phyloP scores from a whole-genome alignment of 2,329 filamentous ascomycete genomes.

The Purpureocillium takamizusanense region DNA sequence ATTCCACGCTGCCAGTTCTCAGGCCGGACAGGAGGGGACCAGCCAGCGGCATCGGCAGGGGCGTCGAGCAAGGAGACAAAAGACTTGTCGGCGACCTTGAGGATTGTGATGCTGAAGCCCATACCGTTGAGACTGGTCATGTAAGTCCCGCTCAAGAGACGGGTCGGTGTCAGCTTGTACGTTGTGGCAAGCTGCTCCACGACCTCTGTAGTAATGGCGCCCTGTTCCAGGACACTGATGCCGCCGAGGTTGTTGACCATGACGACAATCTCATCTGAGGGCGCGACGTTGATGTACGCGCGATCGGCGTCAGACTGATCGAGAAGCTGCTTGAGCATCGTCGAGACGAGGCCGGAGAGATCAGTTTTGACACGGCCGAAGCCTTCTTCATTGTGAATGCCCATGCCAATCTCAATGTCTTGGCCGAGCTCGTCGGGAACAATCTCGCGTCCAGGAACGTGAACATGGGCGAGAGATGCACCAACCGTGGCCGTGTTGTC shows the following conservation, averaged over 20 bases:
- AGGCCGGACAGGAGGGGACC: slow-evolving; percentile 30
- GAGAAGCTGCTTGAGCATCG: slow-evolving; percentile 57
- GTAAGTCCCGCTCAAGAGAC: slow-evolving; percentile 37
- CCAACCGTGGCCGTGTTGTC: slow-evolving; percentile 43
- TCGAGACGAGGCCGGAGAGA: slow-evolving; percentile 40
- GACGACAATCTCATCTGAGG: slow-evolving; percentile 21
- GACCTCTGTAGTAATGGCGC: slow-evolving; percentile 10
- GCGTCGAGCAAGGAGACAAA: slow-evolving; percentile 60
- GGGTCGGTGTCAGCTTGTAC: slow-evolving; percentile 37
- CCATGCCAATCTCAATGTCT: slow-evolving; percentile 47
- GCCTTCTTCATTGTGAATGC: slow-evolving; percentile 12
- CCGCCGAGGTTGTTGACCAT: slow-evolving; percentile 14
- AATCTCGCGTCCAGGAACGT: slow-evolving; percentile 38
- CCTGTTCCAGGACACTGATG: slow-evolving; percentile 11
- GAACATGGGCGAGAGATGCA: slow-evolving; percentile 41
- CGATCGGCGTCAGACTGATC: slow-evolving; percentile 43
- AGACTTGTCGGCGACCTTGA: slow-evolving; percentile 31
- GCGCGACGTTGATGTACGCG: slow-evolving; percentile 37
- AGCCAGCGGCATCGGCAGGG: slow-evolving; percentile 57
- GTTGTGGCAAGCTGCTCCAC: slow-evolving; percentile 8
- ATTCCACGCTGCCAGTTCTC: slow-evolving; percentile 7
- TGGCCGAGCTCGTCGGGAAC: slow-evolving; percentile 28
- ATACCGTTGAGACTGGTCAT: slow-evolving; percentile 66
- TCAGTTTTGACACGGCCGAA: slow-evolving; percentile 40
- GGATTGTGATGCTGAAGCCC: slow-evolving; percentile 56